Percentiles rank a stretch among this genome's conserved stretches.
Conservation (phyloP, 2,329 filamentous ascomycete genomes). For the Bertia moriformis region DNA sequence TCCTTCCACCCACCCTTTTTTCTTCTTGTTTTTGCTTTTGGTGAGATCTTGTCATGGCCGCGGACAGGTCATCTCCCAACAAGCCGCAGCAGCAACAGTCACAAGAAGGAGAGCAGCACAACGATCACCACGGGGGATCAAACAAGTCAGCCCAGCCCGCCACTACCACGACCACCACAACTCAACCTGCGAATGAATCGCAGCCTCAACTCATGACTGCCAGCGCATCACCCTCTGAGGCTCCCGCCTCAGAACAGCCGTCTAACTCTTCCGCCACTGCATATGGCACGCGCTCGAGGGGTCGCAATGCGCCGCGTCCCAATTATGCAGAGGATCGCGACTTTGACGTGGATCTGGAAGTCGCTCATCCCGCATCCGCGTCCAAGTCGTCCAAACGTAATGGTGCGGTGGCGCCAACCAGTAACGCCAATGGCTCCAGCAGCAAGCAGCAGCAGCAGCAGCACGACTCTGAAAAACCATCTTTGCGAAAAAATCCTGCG, state of each 20-base stretch:
- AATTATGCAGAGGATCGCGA: slow-evolving; percentile 1
- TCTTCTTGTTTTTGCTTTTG: background rate
- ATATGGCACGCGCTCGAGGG: slow-evolving; percentile 1
- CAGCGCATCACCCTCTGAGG: background rate
- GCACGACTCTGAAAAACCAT: background rate
- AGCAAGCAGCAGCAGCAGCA: no score
- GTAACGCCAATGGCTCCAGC: background rate
- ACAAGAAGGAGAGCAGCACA: background rate
- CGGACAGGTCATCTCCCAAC: background rate
- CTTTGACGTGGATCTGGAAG: background rate
- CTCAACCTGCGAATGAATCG: background rate
- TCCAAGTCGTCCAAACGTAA: background rate
- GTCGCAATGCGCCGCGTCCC: slow-evolving; percentile 1
- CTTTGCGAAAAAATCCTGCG: background rate
- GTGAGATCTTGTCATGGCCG: background rate
- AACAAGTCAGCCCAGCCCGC: no score
- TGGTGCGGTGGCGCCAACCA: background rate
- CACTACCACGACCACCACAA: background rate
- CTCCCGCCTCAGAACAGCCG: background rate
- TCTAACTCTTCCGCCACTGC: background rate
- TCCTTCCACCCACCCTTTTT: background rate
- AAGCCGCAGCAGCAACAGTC: background rate
- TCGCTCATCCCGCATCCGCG: background rate
- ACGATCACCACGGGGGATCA: no score
- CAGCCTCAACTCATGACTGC: background rate